Percentiles rank a stretch among this genome's conserved stretches.
These are phyloP conservation scores for Cupressus sempervirens DNA, from an alignment of 75 land plant genomes.

Conservation along the genomic window DNA sequence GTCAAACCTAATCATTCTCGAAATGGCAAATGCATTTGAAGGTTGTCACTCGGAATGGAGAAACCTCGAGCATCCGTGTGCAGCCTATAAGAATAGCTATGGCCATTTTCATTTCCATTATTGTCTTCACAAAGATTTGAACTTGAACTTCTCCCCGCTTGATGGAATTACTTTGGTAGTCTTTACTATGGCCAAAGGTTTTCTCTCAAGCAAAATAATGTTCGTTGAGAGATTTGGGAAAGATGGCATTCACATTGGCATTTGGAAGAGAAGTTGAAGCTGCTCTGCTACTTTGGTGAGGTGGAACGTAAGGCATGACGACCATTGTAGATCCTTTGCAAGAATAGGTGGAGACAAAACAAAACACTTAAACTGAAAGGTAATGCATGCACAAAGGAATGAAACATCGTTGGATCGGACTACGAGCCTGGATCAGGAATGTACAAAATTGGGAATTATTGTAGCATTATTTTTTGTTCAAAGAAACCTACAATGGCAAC, in stretches of 20 bases:
- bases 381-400: background rate
- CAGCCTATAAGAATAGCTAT: background rate
- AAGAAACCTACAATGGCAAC: too few species aligned
- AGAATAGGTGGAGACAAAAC: background rate
- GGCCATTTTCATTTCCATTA: slow-evolving; percentile 9
- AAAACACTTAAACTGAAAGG: background rate
- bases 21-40: slow-evolving; percentile 57
- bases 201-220: slow-evolving; percentile 9
- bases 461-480: too few species aligned
- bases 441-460: too few species aligned
- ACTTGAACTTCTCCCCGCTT: slow-evolving; percentile 8
- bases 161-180: slow-evolving; percentile 15
- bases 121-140: slow-evolving; percentile 10
- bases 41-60: slow-evolving; percentile 50
- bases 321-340: background rate
- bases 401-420: background rate
- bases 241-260: background rate
- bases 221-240: background rate
- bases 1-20: slow-evolving; percentile 43
- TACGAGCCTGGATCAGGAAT: too few species aligned
- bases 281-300: slow-evolving; percentile 49
- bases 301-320: slow-evolving; percentile 72
- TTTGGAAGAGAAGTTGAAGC: slow-evolving; percentile 2
- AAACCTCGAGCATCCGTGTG: slow-evolving; percentile 11
- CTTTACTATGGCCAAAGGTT: slow-evolving; percentile 12